Evolutionary conservation across 768 basidiomycete species (phyloP), one percentile per base, ranked within the genome.

Genomic region (Coprinellus micaceus): DNA sequence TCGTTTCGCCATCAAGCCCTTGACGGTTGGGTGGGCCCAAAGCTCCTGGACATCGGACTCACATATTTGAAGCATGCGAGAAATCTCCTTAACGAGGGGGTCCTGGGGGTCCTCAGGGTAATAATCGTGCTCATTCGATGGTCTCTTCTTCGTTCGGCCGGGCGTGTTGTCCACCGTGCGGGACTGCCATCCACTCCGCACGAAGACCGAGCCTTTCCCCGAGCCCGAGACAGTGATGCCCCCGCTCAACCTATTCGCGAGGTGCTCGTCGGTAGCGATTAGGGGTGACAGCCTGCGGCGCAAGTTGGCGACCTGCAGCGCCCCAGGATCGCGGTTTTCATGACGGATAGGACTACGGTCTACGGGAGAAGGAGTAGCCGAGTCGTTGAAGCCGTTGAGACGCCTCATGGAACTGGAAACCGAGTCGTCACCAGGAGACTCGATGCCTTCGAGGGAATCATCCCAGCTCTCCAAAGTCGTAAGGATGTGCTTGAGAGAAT

Each of bases 101-200:
- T 89, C 87, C 45, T 77, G 71, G 43, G 74, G 72, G 7, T 66
- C 53, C 2, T 78, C 75, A 11, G 60, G 60, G 26, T 70, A 74
- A 60, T 71, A 71, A 48, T 72, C 70, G 26, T 67, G 61, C 40
- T 65, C 65, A 29, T 64, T 69, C 43, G 66, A 49, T 26, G 68
- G 64, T 30, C 68, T 66, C 60, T 71, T 73, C 60, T 71, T 74
- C 28, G 73, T 62, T 56, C 75, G 73, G 53, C 78, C 74, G 9
- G 78, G 60, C 10, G 82, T 75, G 46, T 81, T 80, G 61, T 85
- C 79, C 51, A 83, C 74, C 1, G 84, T 83, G 53, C 85, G 81
- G 4, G 85, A 77, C 66, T 92, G 90, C 90, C 90, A 92, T 12
- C 90, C 90, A 47, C 80, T 84, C 25, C 90, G 85, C 17, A 92